Evolutionary conservation across 352 stramenopile species (phyloP), one percentile per base, ranked within the genome.

Genomic region (Vaucheria bursata): DNA sequence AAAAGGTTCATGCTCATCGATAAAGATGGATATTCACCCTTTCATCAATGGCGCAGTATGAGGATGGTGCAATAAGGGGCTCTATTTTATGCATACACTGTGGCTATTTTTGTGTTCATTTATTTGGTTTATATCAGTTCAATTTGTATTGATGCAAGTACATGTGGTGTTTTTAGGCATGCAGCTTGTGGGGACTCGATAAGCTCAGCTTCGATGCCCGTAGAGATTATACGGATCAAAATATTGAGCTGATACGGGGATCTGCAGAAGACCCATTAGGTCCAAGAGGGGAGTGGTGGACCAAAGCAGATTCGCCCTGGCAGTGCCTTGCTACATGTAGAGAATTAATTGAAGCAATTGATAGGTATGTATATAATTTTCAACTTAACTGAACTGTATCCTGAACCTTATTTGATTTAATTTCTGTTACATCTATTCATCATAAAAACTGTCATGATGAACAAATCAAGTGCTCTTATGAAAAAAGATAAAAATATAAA

Each of bases 201-300:
- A 96, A 97, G 87, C 96, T 97, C 74, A 97, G 93, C 40, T 98
- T 99, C 69, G 94, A 98, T 52, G 95, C 97, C 65, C 92, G 96
- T 68, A 93, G 93, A n/a, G 84, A 88, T 2, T 99, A 96, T 84
- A 89, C 92, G 2, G 89, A 98, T 38, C 88, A 93, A 1, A 90
- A 98, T 77, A 84, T 98, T 69, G 88, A 97, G n/a, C 31, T 70
- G 52, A 8, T 83, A 6, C 52, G 76, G 32, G 77, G 81, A 52
- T 93, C 87, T 12, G 95, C 94, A 0, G 75, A 84, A 29, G 84
- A 97, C 76, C 95, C 96, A 32, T 90, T 98, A 75, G 87, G 86
- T 32, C 39, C 74, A 6, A 79, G 88, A 49, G n/a, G n/a, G n/a
- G 82, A 86, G 1, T 98, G 95, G 95, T 99, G 96, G 96, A 95